Evolutionary conservation across 2,329 filamentous ascomycete genomes (phyloP).

Genomic region (Trichoderma harzianum): DNA sequence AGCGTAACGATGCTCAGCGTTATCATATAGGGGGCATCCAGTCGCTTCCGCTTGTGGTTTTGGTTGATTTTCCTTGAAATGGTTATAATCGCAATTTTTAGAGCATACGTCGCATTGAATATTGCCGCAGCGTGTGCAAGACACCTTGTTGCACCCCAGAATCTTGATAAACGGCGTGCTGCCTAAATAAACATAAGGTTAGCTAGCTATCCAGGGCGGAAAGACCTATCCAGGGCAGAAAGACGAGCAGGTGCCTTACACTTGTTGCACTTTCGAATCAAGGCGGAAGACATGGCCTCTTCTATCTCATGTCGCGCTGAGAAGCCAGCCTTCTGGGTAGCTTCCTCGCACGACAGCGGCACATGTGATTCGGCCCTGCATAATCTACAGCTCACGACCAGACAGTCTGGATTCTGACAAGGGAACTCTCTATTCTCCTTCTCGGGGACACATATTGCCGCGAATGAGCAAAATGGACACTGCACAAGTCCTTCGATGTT

Average conservation of each 20-base stretch:
- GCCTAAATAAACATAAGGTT: conserved; percentile 37
- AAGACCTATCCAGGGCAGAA: not conserved
- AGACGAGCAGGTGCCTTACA: conserved; percentile 36
- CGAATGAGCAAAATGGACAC: conserved; percentile 81
- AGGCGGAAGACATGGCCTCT: conserved; percentile 77
- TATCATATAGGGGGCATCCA: conserved; percentile 68
- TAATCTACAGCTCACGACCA: conserved; percentile 60
- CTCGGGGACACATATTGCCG: conserved; percentile 66
- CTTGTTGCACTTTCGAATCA: conserved; percentile 73
- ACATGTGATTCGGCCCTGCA: conserved; percentile 69
- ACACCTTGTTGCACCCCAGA: conserved; percentile 80
- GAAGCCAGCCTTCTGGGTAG: conserved; percentile 55
- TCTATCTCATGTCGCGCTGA: conserved; percentile 66
- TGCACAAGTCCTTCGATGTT: conserved; percentile 68
- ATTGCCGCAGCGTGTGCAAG: conserved; percentile 57
- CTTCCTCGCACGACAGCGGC: conserved; percentile 68
- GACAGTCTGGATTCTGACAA: conserved; percentile 65
- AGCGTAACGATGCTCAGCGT: conserved; percentile 56
- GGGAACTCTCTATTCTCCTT: conserved; percentile 69
- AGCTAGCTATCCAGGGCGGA: conserved; percentile 19
- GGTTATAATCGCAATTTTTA: conserved; percentile 60
- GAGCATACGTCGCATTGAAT: conserved; percentile 70
- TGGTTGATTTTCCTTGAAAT: conserved; percentile 58
- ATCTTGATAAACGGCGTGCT: conserved; percentile 76
- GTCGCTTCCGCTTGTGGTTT: conserved; percentile 44